Conservation (phyloP, 1,284 basidiomycete genomes). For the Earliella scabrosa region DNA sequence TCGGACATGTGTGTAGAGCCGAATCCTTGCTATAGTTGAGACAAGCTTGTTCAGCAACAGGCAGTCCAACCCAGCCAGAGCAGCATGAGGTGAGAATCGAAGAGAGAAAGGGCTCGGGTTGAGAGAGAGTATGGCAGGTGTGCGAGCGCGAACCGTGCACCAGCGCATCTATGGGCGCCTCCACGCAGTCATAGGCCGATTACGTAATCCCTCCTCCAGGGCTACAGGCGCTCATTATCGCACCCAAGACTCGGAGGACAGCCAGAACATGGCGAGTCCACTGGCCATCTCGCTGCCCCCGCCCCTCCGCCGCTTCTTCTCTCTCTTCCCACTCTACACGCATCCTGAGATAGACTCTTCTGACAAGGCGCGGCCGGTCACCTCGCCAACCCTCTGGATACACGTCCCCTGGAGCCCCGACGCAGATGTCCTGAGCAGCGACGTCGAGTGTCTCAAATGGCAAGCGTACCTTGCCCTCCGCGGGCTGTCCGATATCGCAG, state of each 20-base stretch:
- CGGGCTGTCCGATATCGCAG: slow-evolving; percentile 55
- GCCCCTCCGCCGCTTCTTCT: slow-evolving; percentile 52
- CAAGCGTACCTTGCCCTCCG: too few relatives aligned
- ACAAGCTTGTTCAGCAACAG: background rate
- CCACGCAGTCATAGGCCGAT: background rate
- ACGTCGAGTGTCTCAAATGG: slow-evolving; percentile 86
- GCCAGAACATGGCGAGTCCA: slow-evolving; percentile 21
- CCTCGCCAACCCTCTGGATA: slow-evolving; percentile 67
- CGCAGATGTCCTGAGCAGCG: slow-evolving; percentile 58
- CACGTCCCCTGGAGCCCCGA: slow-evolving; percentile 45
- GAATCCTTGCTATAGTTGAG: slow-evolving; percentile 1
- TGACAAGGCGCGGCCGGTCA: slow-evolving; percentile 48
- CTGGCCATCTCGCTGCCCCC: slow-evolving; percentile 33
- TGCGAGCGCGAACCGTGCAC: background rate
- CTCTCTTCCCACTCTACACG: slow-evolving; percentile 59
- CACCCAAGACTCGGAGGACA: background rate
- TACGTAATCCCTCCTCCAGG: background rate
- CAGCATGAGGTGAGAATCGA: slow-evolving; percentile 7
- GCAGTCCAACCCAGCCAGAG: background rate
- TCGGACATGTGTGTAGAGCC: slow-evolving; percentile 40
- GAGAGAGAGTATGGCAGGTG: background rate
- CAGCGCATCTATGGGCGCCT: slow-evolving; percentile 24
- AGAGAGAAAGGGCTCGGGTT: background rate
- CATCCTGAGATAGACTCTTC: slow-evolving; percentile 50
- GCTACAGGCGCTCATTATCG: background rate